Base-by-base conservation (phyloP, 305 asterid species). In the Caryopteris hybrid region DNA sequence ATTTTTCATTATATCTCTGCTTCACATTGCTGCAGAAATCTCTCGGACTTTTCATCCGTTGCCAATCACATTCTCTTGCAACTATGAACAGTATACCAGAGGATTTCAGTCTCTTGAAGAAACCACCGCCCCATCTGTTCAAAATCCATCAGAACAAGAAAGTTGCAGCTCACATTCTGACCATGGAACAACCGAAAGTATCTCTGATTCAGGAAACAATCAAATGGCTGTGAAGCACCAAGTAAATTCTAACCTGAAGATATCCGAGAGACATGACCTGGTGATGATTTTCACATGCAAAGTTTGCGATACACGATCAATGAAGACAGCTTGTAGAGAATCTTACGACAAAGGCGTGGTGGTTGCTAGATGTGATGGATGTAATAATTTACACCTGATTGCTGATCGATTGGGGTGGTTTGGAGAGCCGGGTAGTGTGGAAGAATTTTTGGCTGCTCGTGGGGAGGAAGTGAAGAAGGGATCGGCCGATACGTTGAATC, bases 401-500 rank as follows among this genome's bases (percentile, higher is more conserved):
- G 90, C 96, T 69, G 98, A 93, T 73, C 85, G 97, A 27, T 70
- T 93, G 70, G 98, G 99, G 25, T 90, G 95, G 97, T 90, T 93
- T 47, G 96, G 95, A 31, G 88, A 88, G 51, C 92, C 92, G 0
- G 83, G 95, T 57, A 90, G 92, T 3, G 79, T 87, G 0, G 99
- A 90, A 74, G 94, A 93, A 61, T 85, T 93, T 66, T 75, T 90
- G 72, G 91, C 95, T 6, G 89, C 89, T 58, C 95, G 87, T 10
- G 96, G 99, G 18, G 96, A 90, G 83, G 92, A 85, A 76, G 92
- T 93, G 78, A 90, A 86, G 66, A 90, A 82, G 64, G 96, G 96
- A 2, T 81, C 87, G 0, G 31, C 67, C 17, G 92, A 86, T 70
- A 74, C 92, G 36, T 48, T 88, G 29, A 85, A 76, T 79, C 84